Conservation (phyloP, 2,329 filamentous ascomycete genomes). For the Cladosporium cucumerinum region DNA sequence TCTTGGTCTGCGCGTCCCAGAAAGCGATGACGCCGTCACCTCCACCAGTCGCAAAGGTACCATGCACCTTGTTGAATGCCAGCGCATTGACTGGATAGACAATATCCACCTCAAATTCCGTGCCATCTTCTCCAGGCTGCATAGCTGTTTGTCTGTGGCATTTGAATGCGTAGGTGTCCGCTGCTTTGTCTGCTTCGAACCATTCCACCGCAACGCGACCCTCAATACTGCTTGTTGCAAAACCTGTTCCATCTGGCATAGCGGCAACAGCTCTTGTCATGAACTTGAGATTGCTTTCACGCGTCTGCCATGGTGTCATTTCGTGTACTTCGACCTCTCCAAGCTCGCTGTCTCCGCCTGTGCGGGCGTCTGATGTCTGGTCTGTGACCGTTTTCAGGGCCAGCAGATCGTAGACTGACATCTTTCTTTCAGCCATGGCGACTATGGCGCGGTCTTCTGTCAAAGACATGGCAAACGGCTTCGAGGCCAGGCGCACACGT, state of each 20-base stretch:
- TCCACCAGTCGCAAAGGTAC: slow-evolving; percentile 84
- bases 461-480: slow-evolving; percentile 80
- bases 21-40: slow-evolving; percentile 89
- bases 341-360: slow-evolving; percentile 31
- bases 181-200: slow-evolving; percentile 93
- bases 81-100: slow-evolving; percentile 91
- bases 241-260: slow-evolving; percentile 95
- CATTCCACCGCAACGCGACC: slow-evolving; percentile 95
- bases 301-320: slow-evolving; percentile 82
- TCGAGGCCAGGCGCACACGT: slow-evolving; percentile 68
- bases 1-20: slow-evolving; percentile 89
- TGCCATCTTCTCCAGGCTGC: slow-evolving; percentile 43
- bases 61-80: slow-evolving; percentile 76
- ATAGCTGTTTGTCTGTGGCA: slow-evolving; percentile 78
- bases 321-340: slow-evolving; percentile 33
- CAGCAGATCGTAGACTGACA: slow-evolving; percentile 89
- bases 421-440: slow-evolving; percentile 89
- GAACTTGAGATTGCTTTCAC: slow-evolving; percentile 93
- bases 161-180: slow-evolving; percentile 97
- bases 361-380: slow-evolving; percentile 36
- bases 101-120: slow-evolving; percentile 63
- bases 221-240: slow-evolving; percentile 89
- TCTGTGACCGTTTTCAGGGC: slow-evolving; percentile 58
- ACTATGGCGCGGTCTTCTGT: slow-evolving; percentile 85
- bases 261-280: slow-evolving; percentile 90